phyloP scores from a whole-genome alignment of 2,329 filamentous ascomycete species.

The Paecilomyces formosus region DNA sequence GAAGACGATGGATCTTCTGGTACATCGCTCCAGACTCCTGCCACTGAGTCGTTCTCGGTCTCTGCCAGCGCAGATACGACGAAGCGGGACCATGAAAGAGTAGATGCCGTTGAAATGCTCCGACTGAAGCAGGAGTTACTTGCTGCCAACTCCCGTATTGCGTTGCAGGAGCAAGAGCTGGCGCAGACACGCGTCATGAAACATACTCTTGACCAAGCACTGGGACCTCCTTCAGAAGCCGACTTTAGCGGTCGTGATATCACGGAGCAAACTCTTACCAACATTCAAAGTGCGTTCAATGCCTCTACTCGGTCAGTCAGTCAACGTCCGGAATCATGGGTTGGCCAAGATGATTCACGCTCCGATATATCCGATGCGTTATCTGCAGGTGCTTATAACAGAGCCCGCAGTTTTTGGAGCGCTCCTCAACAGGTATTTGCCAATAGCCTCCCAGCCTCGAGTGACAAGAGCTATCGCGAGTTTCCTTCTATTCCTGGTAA shows the following conservation, averaged over 20 bases:
- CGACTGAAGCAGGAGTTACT: slow-evolving; percentile 52
- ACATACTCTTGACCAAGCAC: slow-evolving; percentile 53
- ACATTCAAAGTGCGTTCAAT: slow-evolving; percentile 47
- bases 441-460: slow-evolving; percentile 13
- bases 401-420: slow-evolving; percentile 26
- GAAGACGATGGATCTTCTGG: slow-evolving; percentile 14
- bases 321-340: slow-evolving; percentile 38
- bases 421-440: slow-evolving; percentile 20
- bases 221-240: slow-evolving; percentile 47
- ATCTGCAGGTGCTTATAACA: slow-evolving; percentile 34
- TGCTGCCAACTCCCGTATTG: slow-evolving; percentile 50
- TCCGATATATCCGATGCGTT: slow-evolving; percentile 39
- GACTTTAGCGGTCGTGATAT: slow-evolving; percentile 44
- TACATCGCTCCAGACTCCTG: slow-evolving; percentile 11
- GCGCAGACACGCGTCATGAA: slow-evolving; percentile 54
- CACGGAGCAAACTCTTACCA: slow-evolving; percentile 44
- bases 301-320: slow-evolving; percentile 38
- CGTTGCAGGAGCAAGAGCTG: slow-evolving; percentile 54
- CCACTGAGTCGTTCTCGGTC: slow-evolving; percentile 7
- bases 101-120: slow-evolving; percentile 43
- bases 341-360: slow-evolving; percentile 33
- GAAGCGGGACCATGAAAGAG: slow-evolving; percentile 10
- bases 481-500: slow-evolving; percentile 12
- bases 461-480: slow-evolving; percentile 23
- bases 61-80: slow-evolving; percentile 6